Conservation (phyloP, 176 grass and related monocot genomes). For the Secale cereale region DNA sequence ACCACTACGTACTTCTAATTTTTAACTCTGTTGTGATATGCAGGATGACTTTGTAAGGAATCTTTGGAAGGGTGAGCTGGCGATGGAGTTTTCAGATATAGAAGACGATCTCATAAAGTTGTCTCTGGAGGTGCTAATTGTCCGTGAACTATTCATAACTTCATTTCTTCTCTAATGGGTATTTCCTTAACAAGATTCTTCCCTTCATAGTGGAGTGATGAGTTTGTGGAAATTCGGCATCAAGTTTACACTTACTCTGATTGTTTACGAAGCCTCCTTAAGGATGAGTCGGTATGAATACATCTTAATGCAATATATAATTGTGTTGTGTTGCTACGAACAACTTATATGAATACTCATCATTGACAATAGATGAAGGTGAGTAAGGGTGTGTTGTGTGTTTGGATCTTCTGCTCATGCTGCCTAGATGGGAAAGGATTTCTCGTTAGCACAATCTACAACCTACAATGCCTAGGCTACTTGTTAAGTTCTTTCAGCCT, state of each 20-base stretch:
- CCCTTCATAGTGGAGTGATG: not conserved
- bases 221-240: not conserved
- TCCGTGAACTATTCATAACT: not conserved
- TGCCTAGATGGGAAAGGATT: not conserved
- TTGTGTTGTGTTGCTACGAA: not conserved
- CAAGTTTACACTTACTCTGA: not conserved
- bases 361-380: not conserved
- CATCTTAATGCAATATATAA: not conserved
- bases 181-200: not conserved
- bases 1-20: not conserved
- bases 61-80: not conserved
- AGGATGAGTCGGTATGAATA: not conserved
- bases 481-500: too few species aligned
- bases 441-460: too few species aligned
- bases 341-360: not conserved
- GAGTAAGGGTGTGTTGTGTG: not conserved
- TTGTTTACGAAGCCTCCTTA: not conserved
- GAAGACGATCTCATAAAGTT: not conserved
- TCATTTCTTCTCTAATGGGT: not conserved
- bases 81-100: not conserved
- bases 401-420: too few species aligned
- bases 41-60: constrained; percentile 2
- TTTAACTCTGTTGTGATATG: not conserved
- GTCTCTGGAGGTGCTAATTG: constrained; percentile 5
- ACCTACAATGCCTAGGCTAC: too few species aligned